phyloP scores from a whole-genome alignment of 177 flowering plant species.

The Vitis hybrid region DNA sequence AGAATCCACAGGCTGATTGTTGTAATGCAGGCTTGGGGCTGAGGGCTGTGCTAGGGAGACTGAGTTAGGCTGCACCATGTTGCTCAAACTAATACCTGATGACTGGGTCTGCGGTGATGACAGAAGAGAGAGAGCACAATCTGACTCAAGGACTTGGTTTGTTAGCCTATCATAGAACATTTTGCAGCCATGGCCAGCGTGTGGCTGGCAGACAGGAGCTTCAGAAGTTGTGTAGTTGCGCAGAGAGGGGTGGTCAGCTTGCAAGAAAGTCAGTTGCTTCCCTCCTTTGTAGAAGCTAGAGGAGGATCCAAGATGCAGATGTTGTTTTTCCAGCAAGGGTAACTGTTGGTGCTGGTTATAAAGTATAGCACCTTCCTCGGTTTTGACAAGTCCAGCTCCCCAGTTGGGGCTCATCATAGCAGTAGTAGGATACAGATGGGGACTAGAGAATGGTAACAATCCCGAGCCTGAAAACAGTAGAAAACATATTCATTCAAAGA shows the following conservation, averaged over 20 bases:
- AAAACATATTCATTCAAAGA: background rate
- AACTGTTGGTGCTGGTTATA: constrained; percentile 15
- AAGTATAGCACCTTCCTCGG: constrained; percentile 12
- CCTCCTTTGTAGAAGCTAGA: constrained; percentile 23
- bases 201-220: constrained; percentile 37
- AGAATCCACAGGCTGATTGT: constrained; percentile 28
- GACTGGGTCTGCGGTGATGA: constrained; percentile 55
- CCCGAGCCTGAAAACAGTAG: constrained; percentile 26
- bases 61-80: constrained; percentile 34
- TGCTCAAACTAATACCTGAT: constrained; percentile 37
- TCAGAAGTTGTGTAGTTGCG: constrained; percentile 21
- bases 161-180: constrained; percentile 35
- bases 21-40: constrained; percentile 25
- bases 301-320: constrained; percentile 22
- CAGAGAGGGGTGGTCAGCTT: constrained; percentile 18
- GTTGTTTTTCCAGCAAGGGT: constrained; percentile 17
- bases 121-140: constrained; percentile 99
- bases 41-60: constrained; percentile 39
- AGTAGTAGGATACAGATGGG: constrained; percentile 26
- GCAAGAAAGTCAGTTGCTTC: constrained; percentile 35
- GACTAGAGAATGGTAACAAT: constrained; percentile 24
- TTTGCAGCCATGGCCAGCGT: constrained; percentile 23
- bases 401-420: constrained; percentile 22
- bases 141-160: constrained; percentile 41
- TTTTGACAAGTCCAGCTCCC: constrained; percentile 17